Conservation (phyloP, 225 moss, liverwort and hornwort genomes). For the Sphagnum tenellum region DNA sequence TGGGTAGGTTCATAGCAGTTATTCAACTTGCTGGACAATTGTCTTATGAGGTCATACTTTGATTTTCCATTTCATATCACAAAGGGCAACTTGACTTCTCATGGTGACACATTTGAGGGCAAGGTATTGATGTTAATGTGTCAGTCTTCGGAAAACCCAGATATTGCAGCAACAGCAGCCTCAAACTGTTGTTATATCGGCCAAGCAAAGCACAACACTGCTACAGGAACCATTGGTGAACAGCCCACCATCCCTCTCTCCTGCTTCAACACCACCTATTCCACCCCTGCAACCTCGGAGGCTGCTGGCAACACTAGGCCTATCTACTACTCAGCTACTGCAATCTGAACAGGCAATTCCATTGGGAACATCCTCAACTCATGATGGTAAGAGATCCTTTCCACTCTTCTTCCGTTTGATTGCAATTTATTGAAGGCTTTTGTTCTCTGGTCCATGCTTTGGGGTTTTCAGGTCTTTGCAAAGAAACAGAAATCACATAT, state of each 20-base stretch:
- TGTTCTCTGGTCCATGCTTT: too few relatives aligned
- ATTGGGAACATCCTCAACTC: conserved; percentile 47
- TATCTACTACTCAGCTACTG: conserved; percentile 50
- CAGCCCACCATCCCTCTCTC: conserved; percentile 54
- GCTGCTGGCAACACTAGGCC: conserved; percentile 18
- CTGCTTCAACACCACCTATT: conserved; percentile 44
- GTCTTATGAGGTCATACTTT: too few relatives aligned
- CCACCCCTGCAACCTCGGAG: conserved; percentile 58
- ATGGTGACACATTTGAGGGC: too few relatives aligned
- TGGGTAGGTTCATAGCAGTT: too few relatives aligned
- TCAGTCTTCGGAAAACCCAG: conserved; percentile 22
- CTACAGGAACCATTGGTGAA: conserved; percentile 49
- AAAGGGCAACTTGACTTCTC: too few relatives aligned
- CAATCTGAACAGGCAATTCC: conserved; percentile 36
- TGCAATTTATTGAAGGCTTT: too few relatives aligned
- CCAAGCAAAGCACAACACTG: conserved; percentile 33
- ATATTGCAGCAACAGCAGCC: conserved; percentile 36
- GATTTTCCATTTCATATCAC: conserved; percentile 29
- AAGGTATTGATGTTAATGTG: too few relatives aligned
- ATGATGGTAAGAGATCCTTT: conserved; percentile 36
- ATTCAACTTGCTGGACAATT: too few relatives aligned
- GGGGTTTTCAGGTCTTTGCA: too few relatives aligned
- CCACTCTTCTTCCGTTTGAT: neutral
- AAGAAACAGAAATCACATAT: too few relatives aligned
- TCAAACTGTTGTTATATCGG: conserved; percentile 40